Conservation (phyloP, 2,329 filamentous ascomycete species). For the Emydomyces testavorans region DNA sequence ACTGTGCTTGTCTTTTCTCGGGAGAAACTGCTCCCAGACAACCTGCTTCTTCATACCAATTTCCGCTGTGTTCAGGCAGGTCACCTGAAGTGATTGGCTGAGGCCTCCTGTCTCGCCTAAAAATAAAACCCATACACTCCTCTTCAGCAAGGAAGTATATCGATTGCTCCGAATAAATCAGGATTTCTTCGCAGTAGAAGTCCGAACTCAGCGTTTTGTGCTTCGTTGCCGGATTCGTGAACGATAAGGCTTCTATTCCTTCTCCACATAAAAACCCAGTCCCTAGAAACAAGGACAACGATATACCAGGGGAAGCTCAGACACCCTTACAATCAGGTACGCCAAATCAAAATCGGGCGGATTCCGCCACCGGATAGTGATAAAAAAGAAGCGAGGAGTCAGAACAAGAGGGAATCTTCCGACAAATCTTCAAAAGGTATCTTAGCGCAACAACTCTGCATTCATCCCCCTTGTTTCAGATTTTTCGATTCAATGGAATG, state of each 20-base stretch:
- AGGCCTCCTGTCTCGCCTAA: neutral
- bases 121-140: neutral
- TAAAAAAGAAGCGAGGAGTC: neutral
- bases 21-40: neutral
- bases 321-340: neutral
- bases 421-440: conserved; percentile 4
- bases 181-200: neutral
- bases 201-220: neutral
- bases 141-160: neutral
- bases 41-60: neutral
- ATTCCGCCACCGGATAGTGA: neutral
- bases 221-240: neutral
- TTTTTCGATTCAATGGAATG: neutral
- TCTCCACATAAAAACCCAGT: neutral
- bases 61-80: neutral
- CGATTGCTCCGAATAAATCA: neutral
- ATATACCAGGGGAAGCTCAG: neutral
- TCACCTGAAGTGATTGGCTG: neutral
- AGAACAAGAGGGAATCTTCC: neutral
- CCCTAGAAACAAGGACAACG: neutral
- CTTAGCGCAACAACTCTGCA: neutral
- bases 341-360: neutral
- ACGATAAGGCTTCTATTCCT: neutral
- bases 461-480: conserved; percentile 6
- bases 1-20: conserved; percentile 1